Evolutionary conservation across 768 basidiomycete genomes (phyloP).

Genomic region (Lactarius deliciosus): DNA sequence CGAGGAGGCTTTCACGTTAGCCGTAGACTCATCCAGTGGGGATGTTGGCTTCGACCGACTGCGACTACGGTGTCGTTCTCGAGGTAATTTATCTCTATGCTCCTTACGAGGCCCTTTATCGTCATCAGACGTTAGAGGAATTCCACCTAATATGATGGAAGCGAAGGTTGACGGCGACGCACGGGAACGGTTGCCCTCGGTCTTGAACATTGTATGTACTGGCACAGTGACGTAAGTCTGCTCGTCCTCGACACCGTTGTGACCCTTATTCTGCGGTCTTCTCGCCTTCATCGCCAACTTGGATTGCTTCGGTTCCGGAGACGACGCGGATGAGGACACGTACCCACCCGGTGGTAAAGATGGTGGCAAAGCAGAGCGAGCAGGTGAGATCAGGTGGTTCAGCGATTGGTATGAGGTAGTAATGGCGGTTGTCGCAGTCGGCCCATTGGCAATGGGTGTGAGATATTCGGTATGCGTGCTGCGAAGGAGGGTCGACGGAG

Average conservation of each 20-base stretch:
- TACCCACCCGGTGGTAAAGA: slow-evolving; percentile 28
- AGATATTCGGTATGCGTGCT: slow-evolving; percentile 63
- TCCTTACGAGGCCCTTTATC: slow-evolving; percentile 29
- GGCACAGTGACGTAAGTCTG: slow-evolving; percentile 35
- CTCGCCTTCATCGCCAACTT: slow-evolving; percentile 78
- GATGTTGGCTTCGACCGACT: slow-evolving; percentile 11
- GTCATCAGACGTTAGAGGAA: slow-evolving; percentile 27
- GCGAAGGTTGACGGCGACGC: slow-evolving; percentile 80
- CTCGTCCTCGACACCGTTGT: slow-evolving; percentile 43
- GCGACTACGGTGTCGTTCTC: slow-evolving; percentile 21
- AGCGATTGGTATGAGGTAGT: slow-evolving; percentile 78
- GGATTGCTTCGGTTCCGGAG: slow-evolving; percentile 50
- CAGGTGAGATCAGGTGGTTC: slow-evolving; percentile 49
- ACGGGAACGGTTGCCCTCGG: slow-evolving; percentile 54
- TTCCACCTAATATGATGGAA: slow-evolving; percentile 26
- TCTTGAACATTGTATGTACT: slow-evolving; percentile 57
- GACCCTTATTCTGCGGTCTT: slow-evolving; percentile 51
- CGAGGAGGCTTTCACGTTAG: slow-evolving; percentile 20
- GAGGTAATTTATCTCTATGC: slow-evolving; percentile 19
- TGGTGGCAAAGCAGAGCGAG: slow-evolving; percentile 32
- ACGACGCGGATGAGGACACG: slow-evolving; percentile 26
- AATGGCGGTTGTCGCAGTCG: slow-evolving; percentile 81
- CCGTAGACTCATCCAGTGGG: slow-evolving; percentile 13
- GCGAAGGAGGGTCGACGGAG: slow-evolving; percentile 39
- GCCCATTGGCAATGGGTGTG: slow-evolving; percentile 77